Base-by-base conservation (phyloP, 179 eudicot genomes). In the Spergularia azorica region DNA sequence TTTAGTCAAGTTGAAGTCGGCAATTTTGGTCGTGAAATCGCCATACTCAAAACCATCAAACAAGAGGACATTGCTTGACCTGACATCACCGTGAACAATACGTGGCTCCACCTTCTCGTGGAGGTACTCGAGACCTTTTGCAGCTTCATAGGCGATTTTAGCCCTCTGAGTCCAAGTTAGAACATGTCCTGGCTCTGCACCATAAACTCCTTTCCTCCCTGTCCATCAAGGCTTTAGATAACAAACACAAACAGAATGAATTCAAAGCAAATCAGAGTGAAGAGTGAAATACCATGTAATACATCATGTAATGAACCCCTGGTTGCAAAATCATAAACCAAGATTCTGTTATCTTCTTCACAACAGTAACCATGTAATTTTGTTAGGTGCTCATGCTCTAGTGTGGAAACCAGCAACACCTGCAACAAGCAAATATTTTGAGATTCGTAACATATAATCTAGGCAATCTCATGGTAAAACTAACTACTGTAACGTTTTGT, bases 161-260 rank as follows among this genome's bases (percentile, higher is more conserved):
- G 89, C 95, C 80, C 97, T 86, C 71, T 90, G 87, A 38, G 46
- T 71, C 97, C 97, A 93, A 38, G 67, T 84, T 67, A 93, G 93
- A 77, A 74, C 85, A 0, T 91, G 93, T 71, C 92, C 97, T 43
- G 97, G 93, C 74, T 88, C 86, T 43, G 97, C 90, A 39, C 89
- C 91, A 80, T 88, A 86, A 17, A 91, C 90, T 67, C 97, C 97
- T 83, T 93, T 93, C 65, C 90, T 84, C 61, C 97, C 96, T 91
- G 50, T 60, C 26, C n/a, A 32, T 71, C 60, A 8, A 55, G 6
- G 9, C 11, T 71, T 71, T 6, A 55, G 59, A 0, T 20, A 21
- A 51, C 43, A 51, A 12, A 52, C 10, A 26, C 58, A 51, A 51
- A 50, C 72, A 15, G 10, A 38, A 51, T 41, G 6, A 64, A 39